A percentile compares a stretch with the other conserved stretches of the same genome.
These are phyloP conservation scores for Cantharellus cinnabarinus DNA, from an alignment of 768 basidiomycete genomes.

Conservation along the genomic window DNA sequence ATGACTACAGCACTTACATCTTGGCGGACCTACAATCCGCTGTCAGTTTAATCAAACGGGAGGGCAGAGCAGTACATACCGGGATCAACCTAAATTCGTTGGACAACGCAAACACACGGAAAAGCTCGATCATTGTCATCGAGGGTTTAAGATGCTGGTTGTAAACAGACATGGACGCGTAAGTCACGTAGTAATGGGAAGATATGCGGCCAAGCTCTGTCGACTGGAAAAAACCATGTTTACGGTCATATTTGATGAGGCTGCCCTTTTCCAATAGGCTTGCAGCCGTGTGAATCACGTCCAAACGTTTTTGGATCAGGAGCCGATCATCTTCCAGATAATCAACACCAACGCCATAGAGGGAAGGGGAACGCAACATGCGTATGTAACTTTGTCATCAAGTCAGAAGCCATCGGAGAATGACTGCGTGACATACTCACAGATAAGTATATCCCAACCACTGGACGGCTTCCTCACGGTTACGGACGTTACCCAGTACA, in stretches of 20 bases:
- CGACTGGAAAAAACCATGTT: slow-evolving; percentile 71
- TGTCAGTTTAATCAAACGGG: background rate
- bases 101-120: slow-evolving; percentile 85
- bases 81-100: slow-evolving; percentile 91
- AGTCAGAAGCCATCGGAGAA: slow-evolving; percentile 9
- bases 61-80: slow-evolving; percentile 14
- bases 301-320: slow-evolving; percentile 81
- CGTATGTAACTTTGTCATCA: slow-evolving; percentile 55
- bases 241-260: slow-evolving; percentile 82
- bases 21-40: slow-evolving; percentile 36
- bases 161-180: slow-evolving; percentile 90
- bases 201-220: slow-evolving; percentile 61
- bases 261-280: slow-evolving; percentile 85
- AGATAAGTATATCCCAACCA: slow-evolving; percentile 93
- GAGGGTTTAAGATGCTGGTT: slow-evolving; percentile 80
- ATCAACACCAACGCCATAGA: slow-evolving; percentile 78
- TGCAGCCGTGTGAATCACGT: slow-evolving; percentile 85
- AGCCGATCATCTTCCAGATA: slow-evolving; percentile 72
- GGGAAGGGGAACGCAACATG: slow-evolving; percentile 71
- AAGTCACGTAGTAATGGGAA: slow-evolving; percentile 87
- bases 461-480: slow-evolving; percentile 90
- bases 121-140: slow-evolving; percentile 77
- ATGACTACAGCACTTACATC: slow-evolving; percentile 19
- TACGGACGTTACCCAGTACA: slow-evolving; percentile 82
- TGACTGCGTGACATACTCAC: slow-evolving; percentile 25